Percentiles rank a stretch among this genome's conserved stretches.
Conservation (phyloP, 106 monocot genomes). For the Dendrobium huoshanense region DNA sequence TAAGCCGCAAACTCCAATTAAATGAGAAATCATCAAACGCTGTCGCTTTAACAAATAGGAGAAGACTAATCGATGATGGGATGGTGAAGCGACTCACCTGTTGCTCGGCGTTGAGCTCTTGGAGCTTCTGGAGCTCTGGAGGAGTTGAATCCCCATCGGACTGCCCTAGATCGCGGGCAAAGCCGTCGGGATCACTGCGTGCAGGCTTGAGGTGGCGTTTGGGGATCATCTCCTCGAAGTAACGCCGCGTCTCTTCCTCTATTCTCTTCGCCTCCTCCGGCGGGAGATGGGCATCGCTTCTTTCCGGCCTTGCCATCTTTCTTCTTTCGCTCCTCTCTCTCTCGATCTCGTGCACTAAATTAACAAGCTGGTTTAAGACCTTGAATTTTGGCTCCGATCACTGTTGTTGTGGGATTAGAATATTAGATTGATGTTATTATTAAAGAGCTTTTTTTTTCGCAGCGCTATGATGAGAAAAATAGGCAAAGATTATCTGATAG, state of each 20-base stretch:
- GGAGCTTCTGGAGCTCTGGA: constrained; percentile 67
- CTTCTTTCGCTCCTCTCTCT: background rate
- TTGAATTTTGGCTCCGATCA: too few species aligned
- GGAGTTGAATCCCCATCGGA: constrained; percentile 17
- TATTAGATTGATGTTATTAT: too few species aligned
- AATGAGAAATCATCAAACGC: background rate
- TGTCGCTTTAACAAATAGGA: too few species aligned
- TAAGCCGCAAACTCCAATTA: too few species aligned
- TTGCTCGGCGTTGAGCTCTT: constrained; percentile 42
- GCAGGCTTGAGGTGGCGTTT: constrained; percentile 73
- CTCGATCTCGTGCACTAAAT: too few species aligned
- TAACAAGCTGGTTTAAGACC: too few species aligned
- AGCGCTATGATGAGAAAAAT: too few species aligned
- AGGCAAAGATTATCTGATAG: too few species aligned
- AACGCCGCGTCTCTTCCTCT: constrained; percentile 53
- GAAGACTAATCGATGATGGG: background rate
- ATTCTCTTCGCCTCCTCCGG: constrained; percentile 59
- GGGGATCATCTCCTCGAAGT: constrained; percentile 55
- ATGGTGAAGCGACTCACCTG: constrained; percentile 25
- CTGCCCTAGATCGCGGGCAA: constrained; percentile 12
- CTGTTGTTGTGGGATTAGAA: too few species aligned
- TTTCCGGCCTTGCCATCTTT: constrained; percentile 29
- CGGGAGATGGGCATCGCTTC: constrained; percentile 63
- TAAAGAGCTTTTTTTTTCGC: too few species aligned
- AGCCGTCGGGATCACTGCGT: constrained; percentile 43